Evolutionary conservation across 768 basidiomycete species (phyloP), one percentile per base, ranked within the genome.

Genomic region (Tricholoma matsutake): DNA sequence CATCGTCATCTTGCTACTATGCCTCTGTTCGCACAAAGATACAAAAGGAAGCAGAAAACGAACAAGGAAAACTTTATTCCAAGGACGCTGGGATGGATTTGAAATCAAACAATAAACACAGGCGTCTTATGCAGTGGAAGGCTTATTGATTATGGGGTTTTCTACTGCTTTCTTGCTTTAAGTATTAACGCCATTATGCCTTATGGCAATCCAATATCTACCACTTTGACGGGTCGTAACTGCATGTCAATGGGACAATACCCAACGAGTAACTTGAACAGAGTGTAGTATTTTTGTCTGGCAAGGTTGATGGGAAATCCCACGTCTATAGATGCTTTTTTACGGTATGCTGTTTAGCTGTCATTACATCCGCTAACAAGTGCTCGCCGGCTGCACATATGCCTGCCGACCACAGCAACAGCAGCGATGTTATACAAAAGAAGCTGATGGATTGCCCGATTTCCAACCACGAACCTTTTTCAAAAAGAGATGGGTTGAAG

Each of bases 401-500:
- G 1, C 85, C 90, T 28, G 88, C 89, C 0, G 89, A 88, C 85
- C 90, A 94, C 4, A 92, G 78, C 41, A 91, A 78, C 58, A 95
- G 76, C 37, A 94, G 73, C 1, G 91, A 92, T 1, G 90, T 85
- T 62, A 94, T 91, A 65, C 87, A 88, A 74, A 93, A 95, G 75
- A 94, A 93, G 54, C 83, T 92, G 70, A 95, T 93, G 0, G 91
- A 87, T 68, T 92, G 89, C 6, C 93, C 92, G 56, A 94, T 95
- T 68, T 95, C 91, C 60, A 94, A 76, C 93, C 93, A 95, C 3
- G 89, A 92, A 0, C 93, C 89, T 83, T 35, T 16, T 66, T 35
- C 29, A 61, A 18, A 69, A 57, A 47, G 25, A 5, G 20, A n/a
- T 34, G 11, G 32, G 18, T 18, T 37, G 54, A 22, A 14, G 53